phyloP scores from a whole-genome alignment of 805 yeast genomes.

The Helenozyma rhizophorensis region DNA sequence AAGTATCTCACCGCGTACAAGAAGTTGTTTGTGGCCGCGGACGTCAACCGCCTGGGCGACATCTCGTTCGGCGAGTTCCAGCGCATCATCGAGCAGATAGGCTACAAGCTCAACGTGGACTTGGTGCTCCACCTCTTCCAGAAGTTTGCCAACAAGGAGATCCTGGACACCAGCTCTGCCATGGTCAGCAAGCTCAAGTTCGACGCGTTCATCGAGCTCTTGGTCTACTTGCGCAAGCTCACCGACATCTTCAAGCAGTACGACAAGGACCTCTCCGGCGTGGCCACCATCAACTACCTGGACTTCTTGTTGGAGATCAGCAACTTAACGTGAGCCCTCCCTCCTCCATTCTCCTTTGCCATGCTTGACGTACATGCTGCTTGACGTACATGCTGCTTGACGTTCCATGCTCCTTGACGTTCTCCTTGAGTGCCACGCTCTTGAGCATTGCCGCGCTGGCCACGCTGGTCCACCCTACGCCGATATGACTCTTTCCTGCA shows the following conservation, averaged over 20 bases:
- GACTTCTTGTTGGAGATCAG: constrained; percentile 57
- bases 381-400: no score
- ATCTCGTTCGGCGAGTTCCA: constrained; percentile 66
- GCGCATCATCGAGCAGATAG: constrained; percentile 58
- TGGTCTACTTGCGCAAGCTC: constrained; percentile 70
- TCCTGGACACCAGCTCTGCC: constrained; percentile 17
- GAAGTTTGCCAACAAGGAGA: constrained; percentile 44
- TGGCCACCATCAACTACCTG: constrained; percentile 61
- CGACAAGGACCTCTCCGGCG: constrained; percentile 71
- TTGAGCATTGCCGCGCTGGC: no score
- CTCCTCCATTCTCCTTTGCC: no score
- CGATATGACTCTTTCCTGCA: no score
- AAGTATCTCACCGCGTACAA: constrained; percentile 65
- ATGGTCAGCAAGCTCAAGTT: constrained; percentile 53
- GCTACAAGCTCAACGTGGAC: constrained; percentile 56
- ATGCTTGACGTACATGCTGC: no score
- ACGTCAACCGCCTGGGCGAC: constrained; percentile 52
- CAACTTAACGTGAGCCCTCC: constrained; percentile 21
- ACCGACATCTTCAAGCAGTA: constrained; percentile 76
- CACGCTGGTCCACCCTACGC: no score
- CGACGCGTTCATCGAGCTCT: constrained; percentile 76
- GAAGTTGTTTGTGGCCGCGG: constrained; percentile 58
- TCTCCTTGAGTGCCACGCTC: no score
- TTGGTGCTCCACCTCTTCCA: constrained; percentile 56
- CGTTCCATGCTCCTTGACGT: no score